A percentile compares a stretch with the other conserved stretches of the same genome.
These are phyloP conservation scores for Aureobasidium sp. DNA, from an alignment of 2,329 filamentous ascomycete genomes.

Conservation along the genomic window DNA sequence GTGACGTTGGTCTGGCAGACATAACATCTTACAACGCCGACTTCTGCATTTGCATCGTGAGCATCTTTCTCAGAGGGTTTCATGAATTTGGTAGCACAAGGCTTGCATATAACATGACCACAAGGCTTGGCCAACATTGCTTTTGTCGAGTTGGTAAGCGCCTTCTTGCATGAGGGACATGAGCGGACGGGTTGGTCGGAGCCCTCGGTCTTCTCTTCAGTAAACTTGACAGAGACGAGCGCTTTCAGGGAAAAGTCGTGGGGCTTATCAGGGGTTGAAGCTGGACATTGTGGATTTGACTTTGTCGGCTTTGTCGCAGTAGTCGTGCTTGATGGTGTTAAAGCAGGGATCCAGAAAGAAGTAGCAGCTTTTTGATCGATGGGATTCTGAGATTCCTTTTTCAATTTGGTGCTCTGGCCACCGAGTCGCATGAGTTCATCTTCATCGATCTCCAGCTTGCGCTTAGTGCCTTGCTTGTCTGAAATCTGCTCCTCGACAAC, in stretches of 20 bases:
- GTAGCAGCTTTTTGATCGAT: slow-evolving; percentile 65
- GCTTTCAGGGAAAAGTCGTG: slow-evolving; percentile 74
- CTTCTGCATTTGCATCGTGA: slow-evolving; percentile 51
- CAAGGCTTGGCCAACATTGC: slow-evolving; percentile 80
- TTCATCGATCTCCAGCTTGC: slow-evolving; percentile 75
- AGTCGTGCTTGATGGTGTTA: slow-evolving; percentile 54
- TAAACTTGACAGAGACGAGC: slow-evolving; percentile 70
- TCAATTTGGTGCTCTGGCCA: slow-evolving; percentile 63
- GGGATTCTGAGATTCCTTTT: slow-evolving; percentile 56
- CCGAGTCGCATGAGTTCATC: slow-evolving; percentile 67
- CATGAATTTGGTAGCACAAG: slow-evolving; percentile 80
- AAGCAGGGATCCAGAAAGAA: slow-evolving; percentile 87
- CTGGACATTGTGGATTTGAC: slow-evolving; percentile 48
- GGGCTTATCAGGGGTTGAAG: slow-evolving; percentile 56
- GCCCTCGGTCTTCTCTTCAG: slow-evolving; percentile 54
- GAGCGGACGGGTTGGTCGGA: slow-evolving; percentile 41
- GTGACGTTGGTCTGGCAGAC: slow-evolving; percentile 80
- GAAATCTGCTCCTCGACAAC: slow-evolving; percentile 25
- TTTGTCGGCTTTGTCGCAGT: slow-evolving; percentile 38
- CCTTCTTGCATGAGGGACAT: slow-evolving; percentile 83
- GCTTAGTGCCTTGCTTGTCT: slow-evolving; percentile 49
- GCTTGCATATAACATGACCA: slow-evolving; percentile 84
- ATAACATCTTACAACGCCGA: slow-evolving; percentile 61
- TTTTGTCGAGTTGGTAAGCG: slow-evolving; percentile 71
- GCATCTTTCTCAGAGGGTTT: slow-evolving; percentile 49